Evolutionary conservation across 1,139 yeast species (phyloP).

Genomic region (Oligophagozyma castellii): DNA sequence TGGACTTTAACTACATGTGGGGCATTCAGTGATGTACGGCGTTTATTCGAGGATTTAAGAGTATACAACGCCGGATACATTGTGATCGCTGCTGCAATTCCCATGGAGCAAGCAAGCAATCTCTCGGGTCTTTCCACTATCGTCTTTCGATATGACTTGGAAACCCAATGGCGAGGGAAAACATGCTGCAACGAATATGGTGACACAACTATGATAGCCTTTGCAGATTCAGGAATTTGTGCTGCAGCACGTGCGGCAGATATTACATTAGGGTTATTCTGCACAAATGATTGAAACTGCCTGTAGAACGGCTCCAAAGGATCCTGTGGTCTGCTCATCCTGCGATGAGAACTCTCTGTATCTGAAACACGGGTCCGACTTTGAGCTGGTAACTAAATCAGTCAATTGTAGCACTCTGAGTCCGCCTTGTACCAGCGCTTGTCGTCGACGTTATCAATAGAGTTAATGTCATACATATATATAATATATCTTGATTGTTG

Average conservation of each 20-base stretch:
- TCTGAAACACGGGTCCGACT: too few species aligned
- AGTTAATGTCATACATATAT: too few species aligned
- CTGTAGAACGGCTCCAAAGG: conserved; percentile 29
- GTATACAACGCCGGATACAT: conserved; percentile 52
- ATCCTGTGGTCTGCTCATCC: conserved; percentile 8
- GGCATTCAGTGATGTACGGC: conserved; percentile 15
- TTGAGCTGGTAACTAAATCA: too few species aligned
- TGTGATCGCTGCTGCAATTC: conserved; percentile 64
- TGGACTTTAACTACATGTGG: conserved; percentile 64
- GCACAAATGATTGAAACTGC: conserved; percentile 35
- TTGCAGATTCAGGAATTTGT: conserved; percentile 30
- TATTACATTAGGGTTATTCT: conserved; percentile 42
- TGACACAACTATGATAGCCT: conserved; percentile 41
- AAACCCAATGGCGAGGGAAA: conserved; percentile 65
- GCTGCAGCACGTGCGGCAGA: conserved; percentile 34
- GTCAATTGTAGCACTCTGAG: too few species aligned
- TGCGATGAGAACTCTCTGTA: too few species aligned
- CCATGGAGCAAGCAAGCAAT: conserved; percentile 59
- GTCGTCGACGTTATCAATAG: too few species aligned
- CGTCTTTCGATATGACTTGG: conserved; percentile 51
- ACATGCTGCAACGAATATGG: conserved; percentile 55
- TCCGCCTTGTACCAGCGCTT: too few species aligned
- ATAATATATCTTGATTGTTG: too few species aligned
- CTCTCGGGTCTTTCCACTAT: conserved; percentile 82
- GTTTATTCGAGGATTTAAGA: conserved; percentile 29